Evolutionary conservation across 192 early-diverging fungal genomes (phyloP), one percentile per base, ranked within the genome.

Genomic region (Entrophospora sp.): DNA sequence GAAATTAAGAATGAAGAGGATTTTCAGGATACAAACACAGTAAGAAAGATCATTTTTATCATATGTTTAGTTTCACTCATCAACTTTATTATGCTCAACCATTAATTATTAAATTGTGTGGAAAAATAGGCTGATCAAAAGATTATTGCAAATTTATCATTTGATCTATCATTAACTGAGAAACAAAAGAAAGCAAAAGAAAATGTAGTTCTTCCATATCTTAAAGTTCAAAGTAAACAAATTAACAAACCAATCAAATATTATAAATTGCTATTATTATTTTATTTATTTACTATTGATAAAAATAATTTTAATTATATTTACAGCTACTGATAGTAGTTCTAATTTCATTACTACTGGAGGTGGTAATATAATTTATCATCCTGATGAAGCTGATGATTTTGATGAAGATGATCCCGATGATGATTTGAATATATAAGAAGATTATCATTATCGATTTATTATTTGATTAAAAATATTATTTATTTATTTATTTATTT

Each of bases 341-440:
- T 42, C 18, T 62, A 6, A 24, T 42, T 27, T 24, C 14, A 24
- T 34, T 36, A 52, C 18, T 18, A 59, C 27, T 44, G 51, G 36
- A 12, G 73, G 73, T 40, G 87, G 84, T 10, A 79, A 84, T 24
- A 86, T 91, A 60, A 84, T 81, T 58, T 96, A 96, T 70, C 86
- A 91, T 53, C 85, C 88, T 20, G 94, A 93, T 68, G 87, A 85
- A 13, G 83, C 81, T 5, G 92, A 96, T 62, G 94, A 96, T 66
- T 90, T 88, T 80, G 94, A 96, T 71, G 83, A 87, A 32, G 93
- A 94, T 52, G 92, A 95, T 69, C 91, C 91, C 7, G 92, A 95
- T 72, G 92, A 90, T 53, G 92, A 95, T 77, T 78, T 95, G 34
- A 87, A 88, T 57, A 91, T 95, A 56, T 95, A 77, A 77, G n/a